Conservation (phyloP, 192 early-diverging fungal genomes). For the Umbelopsis sp. region DNA sequence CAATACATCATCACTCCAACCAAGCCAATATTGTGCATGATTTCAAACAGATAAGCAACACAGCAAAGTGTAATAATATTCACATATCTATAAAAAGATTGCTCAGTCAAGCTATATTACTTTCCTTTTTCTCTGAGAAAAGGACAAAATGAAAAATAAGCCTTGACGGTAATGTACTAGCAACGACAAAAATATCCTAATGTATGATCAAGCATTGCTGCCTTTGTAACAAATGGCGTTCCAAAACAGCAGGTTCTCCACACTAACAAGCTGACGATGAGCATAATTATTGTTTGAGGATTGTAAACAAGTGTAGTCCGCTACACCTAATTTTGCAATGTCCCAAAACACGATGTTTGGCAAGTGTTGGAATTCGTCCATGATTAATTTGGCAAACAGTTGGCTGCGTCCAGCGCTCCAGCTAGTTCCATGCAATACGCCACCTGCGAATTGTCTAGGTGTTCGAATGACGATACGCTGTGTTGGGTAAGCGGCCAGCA, state of each 20-base stretch:
- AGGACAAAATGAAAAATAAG: too few relatives aligned
- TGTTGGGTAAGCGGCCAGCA: constrained; percentile 18
- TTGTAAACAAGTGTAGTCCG: constrained; percentile 20
- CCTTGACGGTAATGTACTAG: background rate
- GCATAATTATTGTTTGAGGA: constrained; percentile 20
- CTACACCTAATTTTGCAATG: constrained; percentile 23
- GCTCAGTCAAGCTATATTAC: background rate
- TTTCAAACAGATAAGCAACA: background rate
- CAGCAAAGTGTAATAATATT: background rate
- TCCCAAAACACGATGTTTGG: constrained; percentile 31
- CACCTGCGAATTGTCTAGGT: constrained; percentile 28
- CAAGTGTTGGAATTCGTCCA: constrained; percentile 13
- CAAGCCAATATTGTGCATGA: too few relatives aligned
- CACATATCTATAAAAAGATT: background rate
- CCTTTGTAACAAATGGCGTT: constrained; percentile 17
- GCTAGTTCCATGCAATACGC: constrained; percentile 20
- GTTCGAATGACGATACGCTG: constrained; percentile 33
- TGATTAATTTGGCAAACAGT: constrained; percentile 24
- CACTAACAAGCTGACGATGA: constrained; percentile 25
- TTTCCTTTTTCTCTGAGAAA: too few relatives aligned
- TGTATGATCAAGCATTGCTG: background rate
- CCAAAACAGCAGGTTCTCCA: constrained; percentile 35
- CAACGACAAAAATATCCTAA: background rate
- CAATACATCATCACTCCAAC: too few relatives aligned
- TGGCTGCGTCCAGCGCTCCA: constrained; percentile 32